Evolutionary conservation across 106 monocot species (phyloP).

Genomic region (Cymbidium sinense): DNA sequence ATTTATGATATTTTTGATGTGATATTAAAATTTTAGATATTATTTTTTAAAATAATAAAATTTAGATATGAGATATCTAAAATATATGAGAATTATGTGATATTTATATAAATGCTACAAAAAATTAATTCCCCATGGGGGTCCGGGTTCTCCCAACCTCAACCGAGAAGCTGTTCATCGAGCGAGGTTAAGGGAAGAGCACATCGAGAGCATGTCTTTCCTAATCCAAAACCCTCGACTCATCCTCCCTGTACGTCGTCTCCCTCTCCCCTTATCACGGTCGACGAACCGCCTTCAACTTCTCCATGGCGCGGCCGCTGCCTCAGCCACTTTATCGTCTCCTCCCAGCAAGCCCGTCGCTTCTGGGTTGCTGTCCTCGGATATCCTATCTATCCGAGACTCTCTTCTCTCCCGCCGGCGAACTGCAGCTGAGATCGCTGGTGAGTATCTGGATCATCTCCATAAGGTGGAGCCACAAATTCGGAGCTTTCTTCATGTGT

Average conservation of each 20-base stretch:
- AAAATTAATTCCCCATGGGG: no score
- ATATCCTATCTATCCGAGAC: constrained; percentile 64
- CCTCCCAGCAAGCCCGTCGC: constrained; percentile 9
- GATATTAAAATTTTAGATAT: no score
- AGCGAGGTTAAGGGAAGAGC: not conserved
- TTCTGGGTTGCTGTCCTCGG: constrained; percentile 17
- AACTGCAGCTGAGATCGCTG: constrained; percentile 37
- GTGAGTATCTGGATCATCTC: constrained; percentile 50
- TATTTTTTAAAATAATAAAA: no score
- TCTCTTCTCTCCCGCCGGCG: constrained; percentile 54
- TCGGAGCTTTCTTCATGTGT: constrained; percentile 71
- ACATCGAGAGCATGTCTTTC: constrained; percentile 12
- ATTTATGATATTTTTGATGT: no score
- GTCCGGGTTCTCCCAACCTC: no score
- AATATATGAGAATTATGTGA: no score
- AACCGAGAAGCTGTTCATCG: no score
- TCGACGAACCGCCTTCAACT: not conserved
- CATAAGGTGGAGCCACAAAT: constrained; percentile 52
- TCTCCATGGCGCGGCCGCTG: not conserved
- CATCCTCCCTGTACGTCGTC: constrained; percentile 38
- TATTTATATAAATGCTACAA: no score
- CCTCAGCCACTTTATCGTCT: constrained; percentile 17
- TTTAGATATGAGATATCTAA: no score
- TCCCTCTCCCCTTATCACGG: constrained; percentile 11
- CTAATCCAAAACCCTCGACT: constrained; percentile 13